These are phyloP conservation scores for Euphorbia schlechtendalii DNA, from an alignment of 441 rosid species.

Conservation along the genomic window DNA sequence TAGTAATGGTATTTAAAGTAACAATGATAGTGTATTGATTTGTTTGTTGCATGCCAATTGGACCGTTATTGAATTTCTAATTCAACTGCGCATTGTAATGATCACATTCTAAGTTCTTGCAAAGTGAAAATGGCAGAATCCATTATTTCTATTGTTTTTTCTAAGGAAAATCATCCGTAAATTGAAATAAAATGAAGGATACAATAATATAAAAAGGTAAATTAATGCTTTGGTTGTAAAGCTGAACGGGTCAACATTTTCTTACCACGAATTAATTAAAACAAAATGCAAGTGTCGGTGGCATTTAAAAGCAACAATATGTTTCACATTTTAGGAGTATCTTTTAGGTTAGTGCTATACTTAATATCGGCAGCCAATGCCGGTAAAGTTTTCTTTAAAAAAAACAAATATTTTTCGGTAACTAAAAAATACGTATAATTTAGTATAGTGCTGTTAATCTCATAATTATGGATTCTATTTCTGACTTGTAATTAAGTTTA, in stretches of 20 bases:
- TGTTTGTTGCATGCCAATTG: background rate
- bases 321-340: too few relatives aligned
- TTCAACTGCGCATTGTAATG: background rate
- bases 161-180: background rate
- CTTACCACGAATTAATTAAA: background rate
- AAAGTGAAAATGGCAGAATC: background rate
- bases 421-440: too few relatives aligned
- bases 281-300: conserved; percentile 6
- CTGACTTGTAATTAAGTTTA: background rate
- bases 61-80: background rate
- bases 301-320: background rate
- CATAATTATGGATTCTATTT: conserved; percentile 1
- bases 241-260: background rate
- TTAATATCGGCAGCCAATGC: background rate
- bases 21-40: background rate
- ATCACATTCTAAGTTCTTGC: background rate
- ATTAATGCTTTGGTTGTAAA: background rate
- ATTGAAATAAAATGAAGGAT: too few relatives aligned
- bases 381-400: too few relatives aligned
- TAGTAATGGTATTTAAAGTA: background rate
- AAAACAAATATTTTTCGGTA: too few relatives aligned
- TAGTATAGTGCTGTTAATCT: background rate
- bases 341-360: too few relatives aligned
- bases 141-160: too few relatives aligned
- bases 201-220: background rate